Conservation (phyloP, 805 yeast species). For the Metschnikowia rubicola region DNA sequence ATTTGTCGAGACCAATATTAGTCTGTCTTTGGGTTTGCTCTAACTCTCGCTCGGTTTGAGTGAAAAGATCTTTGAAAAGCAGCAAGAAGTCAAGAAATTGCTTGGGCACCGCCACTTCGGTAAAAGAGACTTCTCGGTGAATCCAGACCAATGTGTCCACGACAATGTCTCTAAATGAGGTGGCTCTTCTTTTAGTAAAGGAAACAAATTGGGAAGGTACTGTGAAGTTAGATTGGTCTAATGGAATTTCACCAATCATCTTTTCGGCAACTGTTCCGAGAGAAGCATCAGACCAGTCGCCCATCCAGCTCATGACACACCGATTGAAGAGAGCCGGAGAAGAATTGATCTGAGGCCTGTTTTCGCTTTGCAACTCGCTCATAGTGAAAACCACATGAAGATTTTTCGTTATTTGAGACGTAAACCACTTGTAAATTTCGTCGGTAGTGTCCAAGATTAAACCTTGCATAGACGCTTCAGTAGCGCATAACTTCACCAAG, state of each 20-base stretch:
- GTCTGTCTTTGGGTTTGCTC: conserved; percentile 71
- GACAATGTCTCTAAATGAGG: conserved; percentile 42
- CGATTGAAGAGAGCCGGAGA: conserved; percentile 90
- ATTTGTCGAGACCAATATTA: conserved; percentile 66
- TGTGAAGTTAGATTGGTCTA: conserved; percentile 45
- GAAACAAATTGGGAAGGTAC: conserved; percentile 27
- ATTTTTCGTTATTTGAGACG: conserved; percentile 59
- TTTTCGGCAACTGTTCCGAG: conserved; percentile 48
- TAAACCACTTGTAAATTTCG: conserved; percentile 75
- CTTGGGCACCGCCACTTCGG: conserved; percentile 44
- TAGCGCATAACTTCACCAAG: conserved; percentile 53
- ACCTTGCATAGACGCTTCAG: conserved; percentile 58
- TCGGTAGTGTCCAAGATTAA: conserved; percentile 60
- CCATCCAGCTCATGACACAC: conserved; percentile 88
- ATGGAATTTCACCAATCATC: conserved; percentile 45
- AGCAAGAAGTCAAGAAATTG: conserved; percentile 50
- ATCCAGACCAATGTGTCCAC: conserved; percentile 45
- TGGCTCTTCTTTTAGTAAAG: conserved; percentile 10
- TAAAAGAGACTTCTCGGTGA: conserved; percentile 33
- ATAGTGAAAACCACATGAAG: conserved; percentile 82
- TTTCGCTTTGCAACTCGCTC: conserved; percentile 37
- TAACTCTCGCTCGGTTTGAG: conserved; percentile 42
- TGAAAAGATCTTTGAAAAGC: conserved; percentile 43
- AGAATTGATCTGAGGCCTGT: conserved; percentile 49
- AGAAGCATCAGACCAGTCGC: conserved; percentile 64